Evolutionary conservation across 129 eudicot species (phyloP).

Genomic region (Sambucus nigra): DNA sequence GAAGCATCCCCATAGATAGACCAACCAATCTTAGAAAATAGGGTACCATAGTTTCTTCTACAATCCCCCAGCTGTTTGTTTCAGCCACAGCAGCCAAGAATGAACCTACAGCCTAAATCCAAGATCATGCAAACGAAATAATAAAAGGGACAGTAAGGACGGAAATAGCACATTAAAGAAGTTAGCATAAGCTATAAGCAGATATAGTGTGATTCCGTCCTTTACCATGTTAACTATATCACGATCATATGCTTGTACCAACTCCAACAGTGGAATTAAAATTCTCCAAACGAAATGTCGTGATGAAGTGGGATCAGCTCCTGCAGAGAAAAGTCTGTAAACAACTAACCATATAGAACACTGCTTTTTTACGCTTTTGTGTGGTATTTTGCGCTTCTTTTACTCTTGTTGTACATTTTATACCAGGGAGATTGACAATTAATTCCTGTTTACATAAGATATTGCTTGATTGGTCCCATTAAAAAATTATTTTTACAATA

Average conservation of each 20-base stretch:
- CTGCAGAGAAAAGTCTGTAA: slow-evolving; percentile 25
- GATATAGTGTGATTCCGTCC: neutral
- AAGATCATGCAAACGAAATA: slow-evolving; percentile 10
- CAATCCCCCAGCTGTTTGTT: slow-evolving; percentile 61
- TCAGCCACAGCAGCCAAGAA: slow-evolving; percentile 61
- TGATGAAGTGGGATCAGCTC: slow-evolving; percentile 22
- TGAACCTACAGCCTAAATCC: slow-evolving; percentile 42
- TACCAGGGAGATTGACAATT: neutral
- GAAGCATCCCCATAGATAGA: slow-evolving; percentile 48
- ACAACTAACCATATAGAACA: slow-evolving; percentile 5
- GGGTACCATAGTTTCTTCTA: slow-evolving; percentile 60
- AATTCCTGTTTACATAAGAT: neutral
- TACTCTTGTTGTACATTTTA: no score
- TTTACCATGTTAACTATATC: slow-evolving; percentile 57
- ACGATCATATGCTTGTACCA: slow-evolving; percentile 30
- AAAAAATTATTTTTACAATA: no score
- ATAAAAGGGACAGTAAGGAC: slow-evolving; percentile 10
- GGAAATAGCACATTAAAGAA: slow-evolving; percentile 1
- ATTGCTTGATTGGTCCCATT: neutral
- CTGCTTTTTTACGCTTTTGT: no score
- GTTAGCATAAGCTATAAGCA: neutral
- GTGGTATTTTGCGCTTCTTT: no score
- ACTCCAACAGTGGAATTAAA: slow-evolving; percentile 49
- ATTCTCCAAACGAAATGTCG: slow-evolving; percentile 44
- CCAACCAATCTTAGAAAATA: slow-evolving; percentile 51